A percentile compares a stretch with the other conserved stretches of the same genome.
phyloP scores from a whole-genome alignment of 768 basidiomycete genomes.

The Naganishia vaughanmartiniae region DNA sequence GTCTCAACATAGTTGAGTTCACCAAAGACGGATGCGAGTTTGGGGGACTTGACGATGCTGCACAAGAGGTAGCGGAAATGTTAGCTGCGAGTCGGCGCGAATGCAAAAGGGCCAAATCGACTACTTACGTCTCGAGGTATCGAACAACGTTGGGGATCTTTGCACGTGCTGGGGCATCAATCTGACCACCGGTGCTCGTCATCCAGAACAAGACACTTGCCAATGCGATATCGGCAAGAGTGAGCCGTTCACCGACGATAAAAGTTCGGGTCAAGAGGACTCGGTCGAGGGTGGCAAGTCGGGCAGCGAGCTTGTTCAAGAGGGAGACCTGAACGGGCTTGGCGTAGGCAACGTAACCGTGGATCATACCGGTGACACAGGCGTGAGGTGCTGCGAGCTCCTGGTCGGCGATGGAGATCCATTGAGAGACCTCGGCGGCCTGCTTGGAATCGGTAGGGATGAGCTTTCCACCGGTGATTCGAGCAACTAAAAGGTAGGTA shows the following conservation, averaged over 20 bases:
- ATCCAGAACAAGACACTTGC: slow-evolving; percentile 63
- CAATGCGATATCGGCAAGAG: slow-evolving; percentile 78
- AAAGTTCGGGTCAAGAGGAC: slow-evolving; percentile 77
- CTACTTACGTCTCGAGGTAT: slow-evolving; percentile 71
- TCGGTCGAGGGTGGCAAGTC: slow-evolving; percentile 67
- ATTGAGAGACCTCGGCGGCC: slow-evolving; percentile 77
- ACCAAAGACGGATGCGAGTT: slow-evolving; percentile 67
- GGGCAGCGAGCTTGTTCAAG: slow-evolving; percentile 54
- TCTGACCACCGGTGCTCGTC: slow-evolving; percentile 56
- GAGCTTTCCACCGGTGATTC: slow-evolving; percentile 73
- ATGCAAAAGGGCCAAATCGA: not conserved
- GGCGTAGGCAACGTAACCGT: slow-evolving; percentile 62
- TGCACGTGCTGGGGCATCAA: slow-evolving; percentile 67
- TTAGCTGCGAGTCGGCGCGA: not conserved
- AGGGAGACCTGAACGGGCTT: slow-evolving; percentile 58
- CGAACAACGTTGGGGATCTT: slow-evolving; percentile 76
- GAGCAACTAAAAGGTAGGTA: slow-evolving; percentile 67
- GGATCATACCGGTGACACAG: slow-evolving; percentile 57
- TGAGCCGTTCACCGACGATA: slow-evolving; percentile 91
- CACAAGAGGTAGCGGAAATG: not conserved
- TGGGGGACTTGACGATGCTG: slow-evolving; percentile 72
- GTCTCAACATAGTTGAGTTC: slow-evolving; percentile 66
- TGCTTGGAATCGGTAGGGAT: slow-evolving; percentile 67
- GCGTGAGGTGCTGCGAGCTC: slow-evolving; percentile 57
- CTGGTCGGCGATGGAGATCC: slow-evolving; percentile 70